phyloP scores from a whole-genome alignment of 2,329 filamentous ascomycete species.

The Monilinia fructigena region DNA sequence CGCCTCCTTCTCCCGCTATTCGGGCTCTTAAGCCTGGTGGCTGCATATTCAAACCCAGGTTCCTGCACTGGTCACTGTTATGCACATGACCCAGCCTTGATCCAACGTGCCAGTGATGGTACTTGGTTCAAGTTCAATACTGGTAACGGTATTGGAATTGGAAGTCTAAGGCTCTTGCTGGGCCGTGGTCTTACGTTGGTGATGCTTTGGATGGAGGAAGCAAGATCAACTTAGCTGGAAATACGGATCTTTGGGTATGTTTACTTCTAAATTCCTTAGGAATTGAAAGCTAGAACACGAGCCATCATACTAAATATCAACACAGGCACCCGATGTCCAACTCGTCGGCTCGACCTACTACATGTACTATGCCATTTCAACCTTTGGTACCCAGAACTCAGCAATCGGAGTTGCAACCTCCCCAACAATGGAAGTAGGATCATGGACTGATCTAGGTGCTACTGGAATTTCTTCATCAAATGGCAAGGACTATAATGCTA shows the following conservation, averaged over 20 bases:
- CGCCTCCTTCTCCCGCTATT: constrained; percentile 11
- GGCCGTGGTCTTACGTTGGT: constrained; percentile 46
- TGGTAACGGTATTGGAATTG: constrained; percentile 44
- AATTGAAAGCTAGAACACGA: not conserved
- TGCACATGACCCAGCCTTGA: constrained; percentile 45
- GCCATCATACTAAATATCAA: not conserved
- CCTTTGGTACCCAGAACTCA: constrained; percentile 53
- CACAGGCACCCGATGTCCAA: constrained; percentile 61
- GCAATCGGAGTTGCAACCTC: constrained; percentile 51
- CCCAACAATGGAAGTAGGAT: constrained; percentile 50
- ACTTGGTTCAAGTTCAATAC: constrained; percentile 48
- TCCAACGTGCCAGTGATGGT: constrained; percentile 44
- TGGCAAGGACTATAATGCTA: constrained; percentile 54
- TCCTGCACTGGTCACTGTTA: constrained; percentile 45
- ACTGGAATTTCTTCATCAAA: constrained; percentile 50
- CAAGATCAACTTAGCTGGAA: constrained; percentile 41
- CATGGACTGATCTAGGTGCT: constrained; percentile 59
- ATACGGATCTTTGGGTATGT: constrained; percentile 44
- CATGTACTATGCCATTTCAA: constrained; percentile 58
- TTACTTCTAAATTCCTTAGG: not conserved
- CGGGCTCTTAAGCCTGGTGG: constrained; percentile 22
- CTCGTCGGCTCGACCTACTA: constrained; percentile 59
- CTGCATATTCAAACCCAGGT: constrained; percentile 41
- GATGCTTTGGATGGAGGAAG: constrained; percentile 42
- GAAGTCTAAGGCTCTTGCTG: constrained; percentile 42